Evolutionary conservation across 164 flowering plant species (phyloP).

Genomic region (Stephania cephalantha): DNA sequence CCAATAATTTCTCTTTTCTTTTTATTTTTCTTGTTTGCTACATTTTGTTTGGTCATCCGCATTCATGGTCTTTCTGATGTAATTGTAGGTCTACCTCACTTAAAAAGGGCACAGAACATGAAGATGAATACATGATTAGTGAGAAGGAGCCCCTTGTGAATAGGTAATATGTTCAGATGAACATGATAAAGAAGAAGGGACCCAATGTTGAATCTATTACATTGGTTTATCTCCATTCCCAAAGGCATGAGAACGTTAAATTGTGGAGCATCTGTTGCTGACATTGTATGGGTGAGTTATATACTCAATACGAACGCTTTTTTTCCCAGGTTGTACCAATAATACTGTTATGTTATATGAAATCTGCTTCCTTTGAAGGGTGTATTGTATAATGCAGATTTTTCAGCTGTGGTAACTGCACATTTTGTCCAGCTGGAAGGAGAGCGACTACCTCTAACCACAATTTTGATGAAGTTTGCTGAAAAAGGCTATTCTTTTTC

Average conservation of each 20-base stretch:
- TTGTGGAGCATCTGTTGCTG: slow-evolving; percentile 99
- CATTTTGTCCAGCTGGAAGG: slow-evolving; percentile 99
- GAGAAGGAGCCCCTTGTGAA: slow-evolving; percentile 98
- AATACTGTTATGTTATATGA: not conserved
- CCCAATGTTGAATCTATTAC: not conserved
- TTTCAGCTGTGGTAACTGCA: slow-evolving; percentile 96
- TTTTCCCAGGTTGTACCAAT: slow-evolving; percentile 7
- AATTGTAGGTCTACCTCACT: slow-evolving; percentile 87
- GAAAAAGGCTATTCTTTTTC: slow-evolving; percentile 60
- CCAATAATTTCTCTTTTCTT: not conserved
- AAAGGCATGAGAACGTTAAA: slow-evolving; percentile 99
- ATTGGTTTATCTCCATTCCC: slow-evolving; percentile 91
- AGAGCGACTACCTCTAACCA: slow-evolving; percentile 89
- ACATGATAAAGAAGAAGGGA: not conserved
- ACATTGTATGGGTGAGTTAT: slow-evolving; percentile 76
- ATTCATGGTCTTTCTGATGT: not conserved
- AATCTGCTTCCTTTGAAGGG: slow-evolving; percentile 45
- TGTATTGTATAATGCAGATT: slow-evolving; percentile 87
- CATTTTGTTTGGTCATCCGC: not conserved
- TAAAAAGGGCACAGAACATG: slow-evolving; percentile 99
- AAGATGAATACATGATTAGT: slow-evolving; percentile 99
- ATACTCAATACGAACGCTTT: not conserved
- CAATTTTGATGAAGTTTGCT: slow-evolving; percentile 94
- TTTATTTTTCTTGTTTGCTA: not conserved
- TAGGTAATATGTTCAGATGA: slow-evolving; percentile 34